Evolutionary conservation across 2,329 filamentous ascomycete species (phyloP), one percentile per base, ranked within the genome.

Genomic region (Penicillium sp.): DNA sequence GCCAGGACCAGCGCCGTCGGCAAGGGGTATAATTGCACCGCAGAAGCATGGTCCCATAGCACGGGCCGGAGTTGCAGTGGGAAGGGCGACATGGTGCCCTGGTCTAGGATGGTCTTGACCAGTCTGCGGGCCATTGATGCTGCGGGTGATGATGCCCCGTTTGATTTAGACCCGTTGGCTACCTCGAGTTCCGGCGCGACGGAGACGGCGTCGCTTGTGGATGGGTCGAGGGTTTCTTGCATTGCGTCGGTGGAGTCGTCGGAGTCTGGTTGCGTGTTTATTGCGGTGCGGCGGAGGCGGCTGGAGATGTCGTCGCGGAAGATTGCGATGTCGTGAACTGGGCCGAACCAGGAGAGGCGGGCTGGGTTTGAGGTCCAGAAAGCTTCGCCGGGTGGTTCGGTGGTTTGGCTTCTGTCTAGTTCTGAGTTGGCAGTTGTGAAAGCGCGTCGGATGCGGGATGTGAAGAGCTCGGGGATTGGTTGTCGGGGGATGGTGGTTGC

Each of bases 291-390:
- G 44, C 92, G 85, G 22, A 99, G 79, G 2, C 95, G 86, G 19
- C 88, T 86, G 0, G 90, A 89, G 9, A 97, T 85, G 71, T 98
- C 91, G 73, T 99, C 95, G 39, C 95, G 81, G 71, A 96, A 90
- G 1, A 99, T 75, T 0, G 94, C 87, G 58, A 99, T 84, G 70
- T 99, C 95, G 70, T 96, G 91, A 36, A 87, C 86, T 0, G 93
- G 90, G 0, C 94, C 94, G 70, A 98, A 99, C 60, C 96, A 82
- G 31, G 86, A 89, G 27, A 99, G 71, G 16, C 93, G 85, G 33
- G 89, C 85, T 0, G 95, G 95, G 70, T 98, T 99, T 13, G 86
- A 91, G 0, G 94, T 89, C 92, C 92, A 98, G 2, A 96, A 81
- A 0, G 89, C 89, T 68, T 92, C 89, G 19, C 91, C 91, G 35